Conservation (phyloP, 2,329 filamentous ascomycete genomes). For the Aspergillus phoenicis region DNA sequence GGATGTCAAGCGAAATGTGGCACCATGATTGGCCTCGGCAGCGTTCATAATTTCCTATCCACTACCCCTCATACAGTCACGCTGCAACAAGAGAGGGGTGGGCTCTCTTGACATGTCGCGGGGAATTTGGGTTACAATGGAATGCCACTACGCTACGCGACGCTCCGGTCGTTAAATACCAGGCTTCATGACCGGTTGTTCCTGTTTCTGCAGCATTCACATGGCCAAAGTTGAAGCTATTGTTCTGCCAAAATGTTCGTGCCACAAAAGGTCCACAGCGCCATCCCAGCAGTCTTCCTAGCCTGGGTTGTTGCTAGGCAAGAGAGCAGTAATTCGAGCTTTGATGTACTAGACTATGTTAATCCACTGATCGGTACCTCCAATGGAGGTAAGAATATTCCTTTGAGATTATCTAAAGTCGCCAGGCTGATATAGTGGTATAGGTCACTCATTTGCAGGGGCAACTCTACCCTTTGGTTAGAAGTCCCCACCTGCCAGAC, state of each 20-base stretch:
- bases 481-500: conserved; percentile 14
- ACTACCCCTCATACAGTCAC: background rate
- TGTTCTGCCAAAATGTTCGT: background rate
- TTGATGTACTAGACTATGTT: conserved; percentile 46
- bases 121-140: background rate
- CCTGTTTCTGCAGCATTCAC: background rate
- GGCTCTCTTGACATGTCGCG: background rate
- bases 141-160: background rate
- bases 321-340: conserved; percentile 3
- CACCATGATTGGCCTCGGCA: background rate
- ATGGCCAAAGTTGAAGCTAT: background rate
- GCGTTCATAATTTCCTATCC: background rate
- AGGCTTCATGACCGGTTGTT: background rate
- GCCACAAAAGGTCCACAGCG: background rate
- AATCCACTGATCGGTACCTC: conserved; percentile 59
- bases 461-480: conserved; percentile 57
- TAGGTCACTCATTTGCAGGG: conserved; percentile 61
- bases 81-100: background rate
- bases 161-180: background rate
- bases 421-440: background rate
- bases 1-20: background rate
- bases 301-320: background rate
- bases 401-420: background rate
- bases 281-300: background rate
- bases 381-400: conserved; percentile 45